Conservation (phyloP, 1,139 yeast species). For the Saccharomyces hybrid region DNA sequence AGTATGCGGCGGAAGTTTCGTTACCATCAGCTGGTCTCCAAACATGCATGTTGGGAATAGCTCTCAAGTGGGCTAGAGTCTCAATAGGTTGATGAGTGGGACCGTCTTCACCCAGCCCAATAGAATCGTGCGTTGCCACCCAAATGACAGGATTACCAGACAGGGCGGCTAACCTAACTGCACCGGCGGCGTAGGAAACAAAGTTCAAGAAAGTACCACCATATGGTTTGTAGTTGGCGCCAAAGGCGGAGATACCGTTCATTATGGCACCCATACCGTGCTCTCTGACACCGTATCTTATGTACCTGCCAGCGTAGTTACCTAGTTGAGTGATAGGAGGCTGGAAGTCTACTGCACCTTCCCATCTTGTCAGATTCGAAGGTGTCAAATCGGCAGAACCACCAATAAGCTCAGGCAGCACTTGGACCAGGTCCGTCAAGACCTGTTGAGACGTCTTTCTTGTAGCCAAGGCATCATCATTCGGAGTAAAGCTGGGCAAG, state of each 20-base stretch:
- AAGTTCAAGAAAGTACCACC: conserved; percentile 99
- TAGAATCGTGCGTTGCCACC: conserved; percentile 98
- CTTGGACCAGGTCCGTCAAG: conserved; percentile 54
- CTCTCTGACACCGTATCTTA: conserved; percentile 98
- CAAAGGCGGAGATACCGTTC: conserved; percentile 95
- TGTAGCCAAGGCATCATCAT: conserved; percentile 81
- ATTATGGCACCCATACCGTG: conserved; percentile 99
- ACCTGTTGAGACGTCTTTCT: conserved; percentile 91
- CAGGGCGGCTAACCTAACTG: conserved; percentile 88
- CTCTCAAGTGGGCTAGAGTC: conserved; percentile 95
- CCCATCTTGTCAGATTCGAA: conserved; percentile 90
- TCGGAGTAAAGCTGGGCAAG: conserved; percentile 71
- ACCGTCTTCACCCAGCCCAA: conserved; percentile 99
- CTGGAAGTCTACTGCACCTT: conserved; percentile 86
- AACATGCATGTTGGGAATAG: conserved; percentile 85
- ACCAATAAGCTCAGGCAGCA: conserved; percentile 85
- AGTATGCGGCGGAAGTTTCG: conserved; percentile 94
- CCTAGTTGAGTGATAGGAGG: conserved; percentile 78
- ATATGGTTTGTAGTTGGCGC: conserved; percentile 83
- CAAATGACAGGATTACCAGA: conserved; percentile 90
- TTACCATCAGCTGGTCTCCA: conserved; percentile 99
- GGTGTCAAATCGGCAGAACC: conserved; percentile 99
- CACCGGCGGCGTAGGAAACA: conserved; percentile 96
- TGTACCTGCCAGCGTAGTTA: conserved; percentile 84
- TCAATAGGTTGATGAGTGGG: conserved; percentile 99